Base-by-base conservation (phyloP, 1,139 yeast species). In the Lodderomyces pseudojiufengensis region DNA sequence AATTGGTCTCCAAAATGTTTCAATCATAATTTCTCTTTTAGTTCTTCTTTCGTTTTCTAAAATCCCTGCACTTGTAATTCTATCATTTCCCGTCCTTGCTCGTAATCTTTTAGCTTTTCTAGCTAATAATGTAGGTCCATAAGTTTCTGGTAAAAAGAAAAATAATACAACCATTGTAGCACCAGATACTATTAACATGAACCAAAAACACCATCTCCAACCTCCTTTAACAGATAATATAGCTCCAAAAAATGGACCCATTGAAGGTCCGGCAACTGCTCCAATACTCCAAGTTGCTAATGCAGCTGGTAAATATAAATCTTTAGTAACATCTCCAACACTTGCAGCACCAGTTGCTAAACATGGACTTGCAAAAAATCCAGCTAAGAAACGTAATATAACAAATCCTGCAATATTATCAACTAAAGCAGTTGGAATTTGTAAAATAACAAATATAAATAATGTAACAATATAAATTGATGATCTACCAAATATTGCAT, bases 401-500 rank as follows among this genome's bases (percentile, higher is more conserved):
- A 58, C 51, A 32, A 63, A 47, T 3, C 59, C 54, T 8, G 64
- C 61, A 35, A 63, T 55, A 37, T 54, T 52, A 21, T 54, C 44
- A 8, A 53, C 48, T 29, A 61, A 47, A 3, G 68, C 66, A 18
- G 58, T 54, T n/a, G 61, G 61, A 29, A 63, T 59, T 44, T 63
- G 70, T 24, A 63, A 50, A 18, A 61, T 52, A 45, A 58, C 51
- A 41, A 59, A 63, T 7, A 63, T 37, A 46, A 61, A 54, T 32
- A 60, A 45, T 6, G 68, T 54, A 26, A 50, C 35, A 31, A 61
- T 46, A 42, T 64, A 63, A 31, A 63, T 52, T 27, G 61, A 48
- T 35, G 71, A 73, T 45, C 86, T 64, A 3, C 87, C 86, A 39
- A 78, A 67, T 10, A 59, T 56, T 4, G 65, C 61, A 39, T 64